Base-by-base conservation (phyloP, 345 rosid species). In the Eucalyptus guilfoylei region DNA sequence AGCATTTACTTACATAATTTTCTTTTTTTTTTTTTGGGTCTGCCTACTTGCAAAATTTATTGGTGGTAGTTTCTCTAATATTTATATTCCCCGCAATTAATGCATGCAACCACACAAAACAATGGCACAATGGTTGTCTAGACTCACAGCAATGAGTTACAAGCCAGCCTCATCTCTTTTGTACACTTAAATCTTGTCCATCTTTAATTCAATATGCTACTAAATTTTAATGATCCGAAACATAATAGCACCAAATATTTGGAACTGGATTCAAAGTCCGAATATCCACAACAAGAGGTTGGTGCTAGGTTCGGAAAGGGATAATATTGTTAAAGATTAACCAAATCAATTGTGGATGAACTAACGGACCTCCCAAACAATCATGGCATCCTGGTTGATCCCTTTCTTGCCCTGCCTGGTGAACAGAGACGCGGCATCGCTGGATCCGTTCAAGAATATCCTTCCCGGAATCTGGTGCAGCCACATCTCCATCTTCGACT, bases 401-500 rank as follows among this genome's bases (percentile, higher is more conserved):
- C 94, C 94, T 85, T 92, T 93, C 93, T 89, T 89, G 80, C 94
- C 94, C 80, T 93, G 94, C 80, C 92, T 90, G 85, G 93, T 92
- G 86, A 91, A 93, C 32, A 93, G 87, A 17, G 92, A 93, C 32
- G 94, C 92, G 32, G 87, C 85, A 50, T 88, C 90, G 19, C 91
- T 92, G 16, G 93, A 89, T 54, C 93, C 94, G 55, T 93, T 93
- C 58, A 92, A 45, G 87, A 91, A 93, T 88, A 93, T 85, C 88
- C 93, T 91, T 30, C 92, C 92, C 1, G 93, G 94, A 88, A 93
- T 91, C 87, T 92, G 87, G 60, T 92, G 91, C 40, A 92, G 90
- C 62, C 89, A 91, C 80, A 89, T 90, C 72, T 93, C 92, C 91
- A 88, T 91, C 80, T 91, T 80, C 40, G 81, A 86, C 14, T 92